Base-by-base conservation (phyloP, 805 yeast genomes). In the Lipomyces kockii region DNA sequence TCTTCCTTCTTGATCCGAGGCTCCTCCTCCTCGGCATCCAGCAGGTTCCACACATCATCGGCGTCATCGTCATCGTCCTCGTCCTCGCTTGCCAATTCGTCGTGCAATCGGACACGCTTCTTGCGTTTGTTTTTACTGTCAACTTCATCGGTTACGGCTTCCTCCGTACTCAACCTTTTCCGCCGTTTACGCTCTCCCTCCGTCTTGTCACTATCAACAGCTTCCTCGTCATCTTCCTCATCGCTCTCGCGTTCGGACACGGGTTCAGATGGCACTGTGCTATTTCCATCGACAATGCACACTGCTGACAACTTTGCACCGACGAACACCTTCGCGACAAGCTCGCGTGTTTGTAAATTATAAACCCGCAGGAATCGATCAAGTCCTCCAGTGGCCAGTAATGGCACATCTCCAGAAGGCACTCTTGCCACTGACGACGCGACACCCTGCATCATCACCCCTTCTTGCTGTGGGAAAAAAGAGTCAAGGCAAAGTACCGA, bases 341-440 rank as follows among this genome's bases (percentile, higher is more conserved):
- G 80, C 56, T 85, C 84, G 61, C 96, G 83, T 0, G 87, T 78
- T 1, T 79, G 79, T 3, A 87, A 76, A 68, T 92, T 89, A 78
- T 85, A 94, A 2, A 90, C 91, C 66, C 97, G 84, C 34, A 91
- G 82, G 74, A 92, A 94, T 74, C 97, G 83, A 75, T 95, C 99
- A 27, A 93, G 83, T 0, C 97, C 97, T 56, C 97, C 98, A 22
- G 91, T 83, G 1, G 87, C 87, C 7, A 93, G 74, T 35, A 89
- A 75, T 11, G 64, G 64, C 29, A 34, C 46, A 3, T 37, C n/a
- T 3, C 55, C 9, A 82, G 81, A 3, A 80, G 11, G 64, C 49
- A 35, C 25, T 54, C 57, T 54, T 0, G 60, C 37, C n/a, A 12
- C 12, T 25, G 32, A 22, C 17, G 60, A 3, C 39, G 2, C 14